Conservation (phyloP, 148 eudicot species). For the Tetragonia tetragonoides region DNA sequence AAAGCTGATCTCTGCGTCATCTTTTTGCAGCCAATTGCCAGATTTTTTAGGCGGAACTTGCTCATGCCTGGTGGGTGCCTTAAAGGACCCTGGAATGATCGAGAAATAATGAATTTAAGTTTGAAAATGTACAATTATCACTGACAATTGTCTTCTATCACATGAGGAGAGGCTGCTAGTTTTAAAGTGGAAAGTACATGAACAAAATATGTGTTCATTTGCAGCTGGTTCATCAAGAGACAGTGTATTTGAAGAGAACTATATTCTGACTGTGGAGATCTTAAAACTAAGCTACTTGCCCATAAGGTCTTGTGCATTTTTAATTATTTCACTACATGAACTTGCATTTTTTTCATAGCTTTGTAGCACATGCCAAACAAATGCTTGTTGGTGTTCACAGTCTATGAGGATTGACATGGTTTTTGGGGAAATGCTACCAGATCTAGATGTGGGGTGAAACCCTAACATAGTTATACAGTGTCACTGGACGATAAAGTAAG, state of each 20-base stretch:
- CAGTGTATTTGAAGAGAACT: slow-evolving; percentile 44
- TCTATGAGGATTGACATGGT: slow-evolving; percentile 35
- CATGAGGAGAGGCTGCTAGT: neutral
- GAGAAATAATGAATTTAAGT: slow-evolving; percentile 79
- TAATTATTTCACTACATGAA: neutral
- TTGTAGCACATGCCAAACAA: slow-evolving; percentile 5
- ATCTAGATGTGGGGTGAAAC: slow-evolving; percentile 27
- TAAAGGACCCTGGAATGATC: slow-evolving; percentile 94
- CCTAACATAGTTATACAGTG: slow-evolving; percentile 23
- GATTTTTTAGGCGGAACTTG: slow-evolving; percentile 91
- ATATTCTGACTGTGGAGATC: slow-evolving; percentile 61
- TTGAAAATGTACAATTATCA: neutral
- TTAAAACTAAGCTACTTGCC: slow-evolving; percentile 51
- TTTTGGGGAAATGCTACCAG: slow-evolving; percentile 36
- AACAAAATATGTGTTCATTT: slow-evolving; percentile 12
- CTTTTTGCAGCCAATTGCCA: slow-evolving; percentile 77
- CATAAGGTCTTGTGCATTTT: slow-evolving; percentile 43
- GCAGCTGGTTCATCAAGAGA: slow-evolving; percentile 73
- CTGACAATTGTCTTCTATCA: neutral
- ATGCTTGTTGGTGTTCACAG: slow-evolving; percentile 30
- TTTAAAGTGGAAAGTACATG: neutral
- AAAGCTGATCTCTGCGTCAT: slow-evolving; percentile 19
- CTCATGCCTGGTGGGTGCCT: slow-evolving; percentile 89
- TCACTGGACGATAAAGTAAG: slow-evolving; percentile 32
- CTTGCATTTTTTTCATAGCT: neutral